Evolutionary conservation across 139 green algal genomes (phyloP).

Genomic region (Prasinococcaceae sp.): DNA sequence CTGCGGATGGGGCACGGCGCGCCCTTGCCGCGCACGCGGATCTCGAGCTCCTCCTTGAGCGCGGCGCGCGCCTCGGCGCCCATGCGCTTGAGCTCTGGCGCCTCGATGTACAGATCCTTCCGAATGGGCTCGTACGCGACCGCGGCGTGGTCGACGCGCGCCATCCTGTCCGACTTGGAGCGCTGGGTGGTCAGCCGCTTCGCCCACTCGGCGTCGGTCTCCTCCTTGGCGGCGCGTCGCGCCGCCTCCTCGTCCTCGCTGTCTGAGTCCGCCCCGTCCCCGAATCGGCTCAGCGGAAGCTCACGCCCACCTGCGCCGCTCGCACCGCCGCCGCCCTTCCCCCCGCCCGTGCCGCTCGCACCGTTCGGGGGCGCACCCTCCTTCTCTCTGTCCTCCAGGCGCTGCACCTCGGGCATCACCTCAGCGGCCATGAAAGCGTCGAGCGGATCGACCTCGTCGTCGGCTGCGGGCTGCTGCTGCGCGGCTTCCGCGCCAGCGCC

Average conservation of each 20-base stretch:
- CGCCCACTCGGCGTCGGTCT: conserved; percentile 28
- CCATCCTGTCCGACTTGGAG: conserved; percentile 85
- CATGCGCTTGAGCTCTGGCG: conserved; percentile 22
- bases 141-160: conserved; percentile 53
- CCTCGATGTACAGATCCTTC: conserved; percentile 76
- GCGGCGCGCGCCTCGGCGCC: conserved; percentile 47
- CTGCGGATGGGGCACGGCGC: conserved; percentile 54
- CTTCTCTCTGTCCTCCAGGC: conserved; percentile 6
- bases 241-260: conserved; percentile 22
- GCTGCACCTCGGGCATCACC: conserved; percentile 21
- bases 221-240: conserved; percentile 21
- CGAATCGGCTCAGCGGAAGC: too few relatives aligned
- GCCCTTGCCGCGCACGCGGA: conserved; percentile 77
- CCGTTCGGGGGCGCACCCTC: conserved; percentile 20
- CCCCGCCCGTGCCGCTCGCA: too few relatives aligned
- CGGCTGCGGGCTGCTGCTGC: not conserved
- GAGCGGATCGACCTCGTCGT: conserved; percentile 69
- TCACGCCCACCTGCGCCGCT: too few relatives aligned
- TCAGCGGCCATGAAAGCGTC: conserved; percentile 82
- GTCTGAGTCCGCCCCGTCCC: conserved; percentile 24
- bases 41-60: conserved; percentile 48
- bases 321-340: too few relatives aligned
- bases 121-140: conserved; percentile 69
- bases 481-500: too few relatives aligned
- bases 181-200: conserved; percentile 47